Evolutionary conservation across 768 basidiomycete genomes (phyloP), one percentile per base, ranked within the genome.

Genomic region (Pisolithus microcarpus): DNA sequence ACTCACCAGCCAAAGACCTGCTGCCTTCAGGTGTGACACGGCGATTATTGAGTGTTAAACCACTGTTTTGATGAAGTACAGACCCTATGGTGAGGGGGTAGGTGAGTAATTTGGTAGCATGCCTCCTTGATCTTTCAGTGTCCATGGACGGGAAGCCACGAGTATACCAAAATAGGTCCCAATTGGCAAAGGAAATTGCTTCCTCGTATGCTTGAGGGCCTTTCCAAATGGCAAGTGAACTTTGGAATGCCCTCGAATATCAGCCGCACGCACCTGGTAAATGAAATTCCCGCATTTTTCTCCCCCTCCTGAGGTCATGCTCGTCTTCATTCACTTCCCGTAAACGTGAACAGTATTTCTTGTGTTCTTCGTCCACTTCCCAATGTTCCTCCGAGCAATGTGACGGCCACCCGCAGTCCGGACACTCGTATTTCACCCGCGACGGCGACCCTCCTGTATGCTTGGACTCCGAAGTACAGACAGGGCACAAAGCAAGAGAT

Each of bases 151-250:
- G 79, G 69, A 94, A 98, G 15, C 85, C 85, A 37, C 96, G 82
- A 2, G 96, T 98, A 66, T 95, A 99, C 91, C 90, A 92, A 63
- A 94, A 92, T 4, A 95, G 79, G 66, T 99, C 96, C 96, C 96
- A 99, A 60, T 93, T 95, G 4, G 90, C 78, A 61, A 98, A 93
- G 1, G 93, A 95, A 38, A 98, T 81, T 5, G 93, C 84, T 53
- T 94, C 88, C 63, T 98, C 96, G 58, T 86, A 91, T 39, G 87
- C 86, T 67, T 97, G 94, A 26, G 82, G 80, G 49, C 90, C 91
- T 95, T 56, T 43, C 42, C n/a, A 11, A 34, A 28, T 34, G 45
- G 38, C 5, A 51, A 21, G 39, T 58, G 52, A 58, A 51, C 44
- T 49, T 43, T 38, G 18, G 16, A 38, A 42, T 21, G 45, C 45